Base-by-base conservation (phyloP, 345 rosid species). In the Populus deltoides region DNA sequence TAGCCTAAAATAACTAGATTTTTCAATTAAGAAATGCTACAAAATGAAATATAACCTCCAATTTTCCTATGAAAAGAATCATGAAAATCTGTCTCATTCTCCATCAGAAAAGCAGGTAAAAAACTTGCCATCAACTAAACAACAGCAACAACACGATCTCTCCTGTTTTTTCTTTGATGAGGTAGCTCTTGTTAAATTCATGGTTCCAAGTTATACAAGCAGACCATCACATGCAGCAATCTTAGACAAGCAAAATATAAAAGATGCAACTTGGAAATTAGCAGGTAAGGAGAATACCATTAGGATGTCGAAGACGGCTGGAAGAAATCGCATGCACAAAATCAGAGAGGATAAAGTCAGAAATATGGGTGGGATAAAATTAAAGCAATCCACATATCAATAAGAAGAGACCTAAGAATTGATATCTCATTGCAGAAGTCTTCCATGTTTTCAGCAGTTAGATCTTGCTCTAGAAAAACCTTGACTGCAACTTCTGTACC, bases 371-470 rank as follows among this genome's bases (percentile, higher is more conserved):
- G 72, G 62, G 77, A 77, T 80, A 72, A 75, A 80, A 72, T 38
- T 72, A 17, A 70, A 72, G 65, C 20, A 61, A 62, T 74, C 66
- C 49, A 55, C 70, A 69, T n/a, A 71, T 70, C n/a, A 85, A 86
- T 76, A 76, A 51, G 29, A 62, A 83, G 79, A 62, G 75, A 92
- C 99, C 99, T 91, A 62, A 97, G 93, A 85, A 97, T 94, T 33
- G 98, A 91, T 82, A 97, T 94, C 88, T 94, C 99, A 65, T 97
- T 97, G 89, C 99, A 92, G 80, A 97, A 97, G 80, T 95, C 98
- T 82, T 93, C 94, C 99, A 95, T 93, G 84, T 93, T 95, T 86
- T 93, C 99, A 53, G 91, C 90, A 70, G 97, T 97, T 67, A 97
- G 88, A 89, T 97, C 97, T 83, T 97, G 98, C 90, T 94, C 98